Evolutionary conservation across 1,284 basidiomycete species (phyloP).

Genomic region (Marasmius fiardii): DNA sequence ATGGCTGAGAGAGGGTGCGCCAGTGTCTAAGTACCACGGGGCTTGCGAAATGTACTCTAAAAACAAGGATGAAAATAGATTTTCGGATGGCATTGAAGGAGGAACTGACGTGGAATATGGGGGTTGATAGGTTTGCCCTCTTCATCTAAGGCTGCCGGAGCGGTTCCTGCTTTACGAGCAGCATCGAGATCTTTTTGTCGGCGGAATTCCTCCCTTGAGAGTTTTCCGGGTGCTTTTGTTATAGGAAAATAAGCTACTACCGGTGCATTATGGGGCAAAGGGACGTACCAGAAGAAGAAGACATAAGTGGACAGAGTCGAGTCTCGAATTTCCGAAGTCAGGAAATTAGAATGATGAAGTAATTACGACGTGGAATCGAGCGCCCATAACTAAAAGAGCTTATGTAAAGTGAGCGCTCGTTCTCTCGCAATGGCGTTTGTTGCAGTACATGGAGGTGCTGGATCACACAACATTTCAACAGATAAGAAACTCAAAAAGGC

Average conservation of each 20-base stretch:
- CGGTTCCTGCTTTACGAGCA: slow-evolving; percentile 95
- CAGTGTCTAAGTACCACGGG: slow-evolving; percentile 97
- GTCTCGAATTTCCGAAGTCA: neutral
- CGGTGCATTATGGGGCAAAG: neutral
- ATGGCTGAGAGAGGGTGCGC: slow-evolving; percentile 89
- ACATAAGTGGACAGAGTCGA: neutral
- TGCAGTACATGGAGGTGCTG: slow-evolving; percentile 70
- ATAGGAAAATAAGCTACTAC: neutral
- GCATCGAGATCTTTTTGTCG: slow-evolving; percentile 96
- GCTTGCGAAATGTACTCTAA: slow-evolving; percentile 92
- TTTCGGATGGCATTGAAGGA: neutral
- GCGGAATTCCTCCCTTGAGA: slow-evolving; percentile 91
- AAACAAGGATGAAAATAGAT: slow-evolving; percentile 5
- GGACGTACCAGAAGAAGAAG: slow-evolving; percentile 12
- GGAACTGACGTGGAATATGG: slow-evolving; percentile 86
- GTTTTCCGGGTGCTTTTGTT: slow-evolving; percentile 56
- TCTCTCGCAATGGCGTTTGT: slow-evolving; percentile 21
- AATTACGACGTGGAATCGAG: neutral
- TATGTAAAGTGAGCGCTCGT: neutral
- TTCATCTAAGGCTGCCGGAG: slow-evolving; percentile 91
- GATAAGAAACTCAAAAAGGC: slow-evolving; percentile 50
- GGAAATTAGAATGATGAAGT: too few relatives aligned
- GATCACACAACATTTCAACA: slow-evolving; percentile 41
- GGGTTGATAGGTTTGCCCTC: slow-evolving; percentile 97
- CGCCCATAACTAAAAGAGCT: neutral